Base-by-base conservation (phyloP, 2,329 filamentous ascomycete genomes). In the Penicillium sclerotiorum region DNA sequence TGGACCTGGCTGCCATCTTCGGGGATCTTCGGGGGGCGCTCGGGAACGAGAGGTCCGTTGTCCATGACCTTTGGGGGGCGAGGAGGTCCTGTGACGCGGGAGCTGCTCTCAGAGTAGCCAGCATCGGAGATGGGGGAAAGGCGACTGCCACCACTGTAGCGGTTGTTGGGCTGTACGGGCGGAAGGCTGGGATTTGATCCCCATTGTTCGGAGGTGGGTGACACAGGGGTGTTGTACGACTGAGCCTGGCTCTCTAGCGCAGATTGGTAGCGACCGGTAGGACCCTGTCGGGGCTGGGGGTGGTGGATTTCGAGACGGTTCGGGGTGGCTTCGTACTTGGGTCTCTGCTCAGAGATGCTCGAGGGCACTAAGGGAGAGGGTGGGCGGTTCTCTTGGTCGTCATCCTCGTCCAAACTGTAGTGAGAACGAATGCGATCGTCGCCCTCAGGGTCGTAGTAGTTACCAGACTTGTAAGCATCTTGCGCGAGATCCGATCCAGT, bases 401-500 rank as follows among this genome's bases (percentile, higher is more conserved):
- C 68, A 18, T 73, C 68, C 17, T 62, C 68, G 18, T 73, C 68
- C 11, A 77, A 53, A 5, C 73, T 76, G 36, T 67, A 69, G 20
- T 63, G 73, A 20, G 76, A 77, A 15, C 73, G 71, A 37, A 77
- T 53, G 27, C 70, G 64, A 50, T 78, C 75, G 32, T 77, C 74
- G 5, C 73, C 74, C 11, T 72, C 67, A n/a, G 69, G 69, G 46
- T 77, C 74, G 48, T 76, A 75, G 48, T 70, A 73, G 36, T 73
- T 67, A 12, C 75, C 73, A 12, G 63, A 57, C 45, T 73, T 71
- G 56, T 76, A 77, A 8, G 84, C 81, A 54, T 88, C 88, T 12
- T 84, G 79, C 12, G 79, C 85, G 33, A 92, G 65, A 61, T 91
- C 88, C 0, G 89, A 94, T 1, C 83, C 88, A 8, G 90, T 94